phyloP scores from a whole-genome alignment of 2,329 filamentous ascomycete genomes.

The Aspergillus fijiensis region DNA sequence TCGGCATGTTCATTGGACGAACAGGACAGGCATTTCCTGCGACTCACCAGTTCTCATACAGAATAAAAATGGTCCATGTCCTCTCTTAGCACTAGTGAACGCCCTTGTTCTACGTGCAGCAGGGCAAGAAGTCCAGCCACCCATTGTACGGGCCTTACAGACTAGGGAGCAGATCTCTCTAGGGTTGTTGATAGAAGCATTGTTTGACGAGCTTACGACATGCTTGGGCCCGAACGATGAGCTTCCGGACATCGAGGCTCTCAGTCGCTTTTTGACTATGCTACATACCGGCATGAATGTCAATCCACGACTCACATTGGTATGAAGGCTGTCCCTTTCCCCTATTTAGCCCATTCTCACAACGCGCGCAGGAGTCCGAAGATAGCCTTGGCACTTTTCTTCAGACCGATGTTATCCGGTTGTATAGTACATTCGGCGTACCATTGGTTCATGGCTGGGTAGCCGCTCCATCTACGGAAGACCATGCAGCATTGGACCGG shows the following conservation, averaged over 20 bases:
- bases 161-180: conserved; percentile 86
- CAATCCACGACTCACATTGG: conserved; percentile 80
- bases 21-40: conserved; percentile 64
- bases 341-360: conserved; percentile 32
- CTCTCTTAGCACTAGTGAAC: conserved; percentile 88
- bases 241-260: conserved; percentile 81
- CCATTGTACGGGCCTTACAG: conserved; percentile 72
- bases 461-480: conserved; percentile 64
- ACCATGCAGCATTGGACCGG: conserved; percentile 68
- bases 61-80: conserved; percentile 92
- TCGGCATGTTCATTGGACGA: conserved; percentile 85
- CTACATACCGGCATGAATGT: conserved; percentile 98
- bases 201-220: conserved; percentile 92
- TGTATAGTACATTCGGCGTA: conserved; percentile 86
- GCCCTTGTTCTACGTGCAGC: conserved; percentile 83
- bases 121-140: conserved; percentile 63
- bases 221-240: conserved; percentile 65
- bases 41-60: conserved; percentile 87
- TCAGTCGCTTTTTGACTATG: conserved; percentile 83
- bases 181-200: conserved; percentile 77
- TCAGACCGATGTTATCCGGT: conserved; percentile 79
- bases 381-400: conserved; percentile 72
- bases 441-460: conserved; percentile 94
- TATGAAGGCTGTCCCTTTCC: conserved; percentile 14
- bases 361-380: conserved; percentile 28